Conservation (phyloP, 108 stramenopile genomes). For the Nitzschia sp. region DNA sequence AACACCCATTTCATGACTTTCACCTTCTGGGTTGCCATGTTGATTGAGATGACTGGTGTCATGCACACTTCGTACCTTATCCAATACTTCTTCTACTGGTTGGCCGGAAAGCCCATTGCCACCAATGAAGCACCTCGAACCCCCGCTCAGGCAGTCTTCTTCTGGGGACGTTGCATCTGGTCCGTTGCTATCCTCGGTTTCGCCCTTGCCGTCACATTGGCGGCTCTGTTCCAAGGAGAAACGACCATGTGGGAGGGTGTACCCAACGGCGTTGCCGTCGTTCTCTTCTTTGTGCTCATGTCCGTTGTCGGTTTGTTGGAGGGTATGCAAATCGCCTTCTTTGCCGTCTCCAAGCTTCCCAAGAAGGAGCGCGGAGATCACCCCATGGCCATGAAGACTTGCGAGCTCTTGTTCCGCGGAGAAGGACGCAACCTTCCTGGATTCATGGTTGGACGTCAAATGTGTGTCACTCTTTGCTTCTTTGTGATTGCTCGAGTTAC, state of each 20-base stretch:
- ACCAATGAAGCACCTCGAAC: slow-evolving; percentile 65
- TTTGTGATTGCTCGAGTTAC: slow-evolving; percentile 79
- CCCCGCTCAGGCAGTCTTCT: slow-evolving; percentile 48
- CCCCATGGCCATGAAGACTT: slow-evolving; percentile 58
- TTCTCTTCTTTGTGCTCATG: slow-evolving; percentile 76
- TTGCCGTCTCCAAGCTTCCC: slow-evolving; percentile 71
- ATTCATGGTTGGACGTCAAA: slow-evolving; percentile 86
- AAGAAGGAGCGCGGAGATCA: slow-evolving; percentile 44
- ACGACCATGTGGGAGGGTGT: slow-evolving; percentile 58
- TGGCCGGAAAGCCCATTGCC: slow-evolving; percentile 65
- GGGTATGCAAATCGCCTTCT: slow-evolving; percentile 91
- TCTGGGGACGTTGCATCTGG: slow-evolving; percentile 68
- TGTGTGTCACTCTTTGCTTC: slow-evolving; percentile 64
- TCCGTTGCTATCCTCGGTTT: slow-evolving; percentile 67
- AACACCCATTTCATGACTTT: slow-evolving; percentile 80
- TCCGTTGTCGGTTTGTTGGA: slow-evolving; percentile 78
- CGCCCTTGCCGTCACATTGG: slow-evolving; percentile 67
- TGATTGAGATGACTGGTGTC: slow-evolving; percentile 62
- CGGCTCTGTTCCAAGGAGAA: slow-evolving; percentile 64
- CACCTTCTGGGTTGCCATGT: slow-evolving; percentile 58
- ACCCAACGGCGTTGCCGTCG: slow-evolving; percentile 48
- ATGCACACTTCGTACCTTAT: slow-evolving; percentile 72
- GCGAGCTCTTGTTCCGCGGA: slow-evolving; percentile 64
- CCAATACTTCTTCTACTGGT: slow-evolving; percentile 42
- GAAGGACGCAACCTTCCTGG: slow-evolving; percentile 71